Percentiles rank a stretch among this genome's conserved stretches.
Conservation (phyloP, 169 alveolate genomes). For the Plasmodium berghei region DNA sequence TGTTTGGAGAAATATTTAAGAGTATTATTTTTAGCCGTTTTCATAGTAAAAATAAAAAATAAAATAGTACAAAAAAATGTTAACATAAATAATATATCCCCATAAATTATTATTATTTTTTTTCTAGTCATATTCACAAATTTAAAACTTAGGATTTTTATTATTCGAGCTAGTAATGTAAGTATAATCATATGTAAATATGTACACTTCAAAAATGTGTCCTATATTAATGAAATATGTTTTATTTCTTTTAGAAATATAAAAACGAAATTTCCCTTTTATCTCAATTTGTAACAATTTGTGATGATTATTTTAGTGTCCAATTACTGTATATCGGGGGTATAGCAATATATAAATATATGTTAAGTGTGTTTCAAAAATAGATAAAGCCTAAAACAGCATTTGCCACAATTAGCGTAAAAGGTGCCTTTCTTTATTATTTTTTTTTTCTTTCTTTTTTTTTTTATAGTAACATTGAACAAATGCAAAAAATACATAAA, state of each 20-base stretch:
- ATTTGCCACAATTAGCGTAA: background rate
- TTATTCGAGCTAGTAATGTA: slow-evolving; percentile 63
- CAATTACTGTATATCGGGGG: slow-evolving; percentile 54
- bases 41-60: slow-evolving; percentile 25
- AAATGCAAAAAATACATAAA: slow-evolving; percentile 31
- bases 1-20: slow-evolving; percentile 50
- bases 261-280: slow-evolving; percentile 26
- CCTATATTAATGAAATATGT: background rate
- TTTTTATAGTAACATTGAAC: slow-evolving; percentile 25
- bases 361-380: background rate
- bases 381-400: background rate
- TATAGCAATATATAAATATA: background rate
- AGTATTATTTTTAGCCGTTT: slow-evolving; percentile 41
- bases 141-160: slow-evolving; percentile 32
- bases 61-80: background rate
- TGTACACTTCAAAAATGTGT: background rate
- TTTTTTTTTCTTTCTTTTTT: slow-evolving; percentile 7
- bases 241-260: slow-evolving; percentile 31
- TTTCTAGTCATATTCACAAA: slow-evolving; percentile 37
- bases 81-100: background rate
- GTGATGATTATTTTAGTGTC: slow-evolving; percentile 33
- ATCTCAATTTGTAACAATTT: slow-evolving; percentile 30
- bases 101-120: background rate
- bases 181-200: slow-evolving; percentile 7
- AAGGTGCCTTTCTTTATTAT: background rate